Evolutionary conservation across 139 green algal genomes (phyloP).

Genomic region (Chlorella sp.): DNA sequence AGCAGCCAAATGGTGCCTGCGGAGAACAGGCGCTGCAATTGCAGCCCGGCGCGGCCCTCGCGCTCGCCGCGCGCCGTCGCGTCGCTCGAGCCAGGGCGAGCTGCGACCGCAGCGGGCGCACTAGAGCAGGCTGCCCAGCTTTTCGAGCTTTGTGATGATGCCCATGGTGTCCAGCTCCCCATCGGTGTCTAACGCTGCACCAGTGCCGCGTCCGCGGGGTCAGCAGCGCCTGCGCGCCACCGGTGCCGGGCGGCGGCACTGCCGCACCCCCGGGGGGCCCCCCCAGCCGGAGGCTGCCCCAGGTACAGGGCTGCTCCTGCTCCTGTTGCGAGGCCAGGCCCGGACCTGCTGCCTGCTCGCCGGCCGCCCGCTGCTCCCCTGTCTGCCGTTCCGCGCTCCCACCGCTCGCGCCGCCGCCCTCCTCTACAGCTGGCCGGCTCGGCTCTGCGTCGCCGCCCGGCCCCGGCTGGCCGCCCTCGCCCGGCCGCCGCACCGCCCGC

Average conservation of each 20-base stretch:
- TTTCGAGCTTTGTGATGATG: conserved; percentile 87
- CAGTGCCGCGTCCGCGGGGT: conserved; percentile 60
- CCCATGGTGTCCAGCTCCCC: conserved; percentile 76
- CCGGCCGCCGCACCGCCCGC: conserved; percentile 27
- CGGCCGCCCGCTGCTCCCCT: background rate
- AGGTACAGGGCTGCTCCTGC: conserved; percentile 45
- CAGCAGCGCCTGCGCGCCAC: conserved; percentile 55
- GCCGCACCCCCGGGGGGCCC: conserved; percentile 56
- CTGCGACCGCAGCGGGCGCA: too few species aligned
- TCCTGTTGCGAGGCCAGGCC: too few species aligned
- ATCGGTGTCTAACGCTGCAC: conserved; percentile 88
- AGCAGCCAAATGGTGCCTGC: too few species aligned
- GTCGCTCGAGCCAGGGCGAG: too few species aligned
- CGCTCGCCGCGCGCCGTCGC: too few species aligned
- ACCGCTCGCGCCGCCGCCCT: background rate
- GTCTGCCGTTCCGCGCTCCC: background rate
- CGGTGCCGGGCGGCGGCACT: conserved; percentile 2
- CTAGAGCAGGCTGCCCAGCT: conserved; percentile 23
- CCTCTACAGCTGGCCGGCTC: background rate
- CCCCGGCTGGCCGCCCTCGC: background rate
- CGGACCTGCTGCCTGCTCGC: too few species aligned
- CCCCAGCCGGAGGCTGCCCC: conserved; percentile 47
- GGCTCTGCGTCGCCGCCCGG: background rate
- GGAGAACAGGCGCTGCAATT: too few species aligned
- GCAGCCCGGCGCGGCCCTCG: too few species aligned